Evolutionary conservation across 805 yeast species (phyloP), one percentile per base, ranked within the genome.

Genomic region (Metschnikowia noctiluminum): DNA sequence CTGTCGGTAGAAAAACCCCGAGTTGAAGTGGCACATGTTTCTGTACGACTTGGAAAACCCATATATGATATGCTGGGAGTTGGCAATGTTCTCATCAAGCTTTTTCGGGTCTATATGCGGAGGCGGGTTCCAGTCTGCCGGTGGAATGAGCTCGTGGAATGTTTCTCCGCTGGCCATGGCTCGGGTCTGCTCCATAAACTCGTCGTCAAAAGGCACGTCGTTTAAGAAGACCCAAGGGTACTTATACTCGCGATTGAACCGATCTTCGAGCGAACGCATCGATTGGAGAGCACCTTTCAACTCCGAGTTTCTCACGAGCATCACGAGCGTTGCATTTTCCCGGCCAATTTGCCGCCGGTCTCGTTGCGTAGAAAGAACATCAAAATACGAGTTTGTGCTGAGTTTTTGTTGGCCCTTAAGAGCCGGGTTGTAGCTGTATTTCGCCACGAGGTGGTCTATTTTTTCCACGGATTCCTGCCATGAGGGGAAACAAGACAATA

Each of bases 231-330:
- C 74, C 77, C 77, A 73, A 1, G 77, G 77, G 49, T 73, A 73
- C 39, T 58, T 60, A 49, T 67, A 73, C 45, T 70, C 50, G 34
- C 60, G 53, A 47, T 73, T 73, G 57, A 73, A 73, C 36, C 77
- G 52, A 51, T 73, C 77, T 50, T 73, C 77, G 13, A 73, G 60
- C 21, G 74, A 69, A 45, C 77, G 57, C 65, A 73, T 73, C 11
- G 76, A 69, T 49, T 40, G 54, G 16, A 90, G 65, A 0, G 94
- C 96, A 0, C 85, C 90, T 10, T 77, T 73, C 10, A 90, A 65
- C 64, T 90, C 97, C 69, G 78, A 74, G 63, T 90, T 90, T 47
- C 97, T 73, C 36, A 87, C 96, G 28, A 91, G 77, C 96, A 91
- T 90, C 47, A 91, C 77, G 28, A 91, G 64, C 0, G 96, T 85